Evolutionary conservation across 345 rosid genomes (phyloP).

Genomic region (Mercurialis annua): DNA sequence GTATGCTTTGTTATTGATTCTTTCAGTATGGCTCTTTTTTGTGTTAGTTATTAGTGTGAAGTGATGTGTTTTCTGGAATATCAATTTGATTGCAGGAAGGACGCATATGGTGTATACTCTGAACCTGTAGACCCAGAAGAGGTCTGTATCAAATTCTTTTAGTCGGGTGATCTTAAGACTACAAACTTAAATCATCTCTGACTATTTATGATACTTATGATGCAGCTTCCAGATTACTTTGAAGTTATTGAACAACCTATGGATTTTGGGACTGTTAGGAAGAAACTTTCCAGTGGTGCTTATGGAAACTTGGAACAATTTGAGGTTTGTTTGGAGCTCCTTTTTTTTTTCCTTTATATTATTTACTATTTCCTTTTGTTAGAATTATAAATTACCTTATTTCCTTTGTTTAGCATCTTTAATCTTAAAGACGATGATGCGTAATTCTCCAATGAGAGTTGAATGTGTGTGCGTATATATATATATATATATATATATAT

Average conservation of each 20-base stretch:
- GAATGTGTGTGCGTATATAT: no score
- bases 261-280: conserved; percentile 28
- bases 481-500: no score
- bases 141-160: conserved; percentile 21
- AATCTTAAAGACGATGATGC: background rate
- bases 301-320: conserved; percentile 28
- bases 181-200: no score
- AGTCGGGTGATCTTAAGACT: background rate
- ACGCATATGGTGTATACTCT: conserved; percentile 29
- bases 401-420: background rate
- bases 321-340: conserved; percentile 23
- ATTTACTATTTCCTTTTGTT: no score
- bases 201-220: conserved; percentile 2
- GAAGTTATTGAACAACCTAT: conserved; percentile 31
- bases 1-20: no score
- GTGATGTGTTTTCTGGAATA: background rate
- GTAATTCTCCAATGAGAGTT: no score
- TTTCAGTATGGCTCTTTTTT: no score
- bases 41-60: conserved; percentile 1
- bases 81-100: conserved; percentile 27
- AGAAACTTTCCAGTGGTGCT: conserved; percentile 19
- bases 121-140: conserved; percentile 29
- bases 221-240: conserved; percentile 35
- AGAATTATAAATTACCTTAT: no score
- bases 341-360: no score